Conservation (phyloP, 495 filamentous ascomycete genomes). For the Aspergillus incahuasiensis region DNA sequence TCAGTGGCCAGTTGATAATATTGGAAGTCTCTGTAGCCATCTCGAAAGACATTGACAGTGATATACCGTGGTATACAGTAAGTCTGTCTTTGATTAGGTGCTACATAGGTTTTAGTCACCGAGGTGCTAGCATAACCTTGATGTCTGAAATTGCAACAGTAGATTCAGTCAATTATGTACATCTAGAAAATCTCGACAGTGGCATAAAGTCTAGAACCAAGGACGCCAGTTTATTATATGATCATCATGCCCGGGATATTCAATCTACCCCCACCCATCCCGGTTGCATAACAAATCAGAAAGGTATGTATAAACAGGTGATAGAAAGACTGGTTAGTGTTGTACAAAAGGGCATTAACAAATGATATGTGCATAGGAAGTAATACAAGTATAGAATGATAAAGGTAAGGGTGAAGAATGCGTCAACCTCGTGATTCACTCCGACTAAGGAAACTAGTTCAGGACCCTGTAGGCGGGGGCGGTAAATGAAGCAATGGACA, state of each 20-base stretch:
- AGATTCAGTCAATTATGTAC: background rate
- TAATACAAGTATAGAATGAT: background rate
- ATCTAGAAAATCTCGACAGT: background rate
- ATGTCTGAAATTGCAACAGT: too few relatives aligned
- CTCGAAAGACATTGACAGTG: too few relatives aligned
- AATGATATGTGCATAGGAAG: background rate
- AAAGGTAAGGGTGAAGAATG: slow-evolving; percentile 2
- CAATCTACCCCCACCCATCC: too few relatives aligned
- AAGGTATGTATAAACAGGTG: too few relatives aligned
- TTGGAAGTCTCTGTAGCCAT: too few relatives aligned
- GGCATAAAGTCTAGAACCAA: background rate
- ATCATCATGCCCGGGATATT: background rate
- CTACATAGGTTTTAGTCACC: too few relatives aligned
- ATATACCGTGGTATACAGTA: too few relatives aligned
- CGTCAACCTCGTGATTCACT: slow-evolving; percentile 13
- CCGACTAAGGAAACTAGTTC: background rate
- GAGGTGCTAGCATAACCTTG: too few relatives aligned
- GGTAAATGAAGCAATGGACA: background rate
- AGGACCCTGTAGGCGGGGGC: background rate
- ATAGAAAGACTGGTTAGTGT: too few relatives aligned
- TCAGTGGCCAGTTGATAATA: too few relatives aligned
- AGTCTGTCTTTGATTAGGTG: background rate
- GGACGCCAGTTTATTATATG: background rate
- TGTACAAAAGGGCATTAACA: slow-evolving; percentile 9
- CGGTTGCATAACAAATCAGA: too few relatives aligned